phyloP scores from a whole-genome alignment of 345 rosid species.

The Lepidium africanum region DNA sequence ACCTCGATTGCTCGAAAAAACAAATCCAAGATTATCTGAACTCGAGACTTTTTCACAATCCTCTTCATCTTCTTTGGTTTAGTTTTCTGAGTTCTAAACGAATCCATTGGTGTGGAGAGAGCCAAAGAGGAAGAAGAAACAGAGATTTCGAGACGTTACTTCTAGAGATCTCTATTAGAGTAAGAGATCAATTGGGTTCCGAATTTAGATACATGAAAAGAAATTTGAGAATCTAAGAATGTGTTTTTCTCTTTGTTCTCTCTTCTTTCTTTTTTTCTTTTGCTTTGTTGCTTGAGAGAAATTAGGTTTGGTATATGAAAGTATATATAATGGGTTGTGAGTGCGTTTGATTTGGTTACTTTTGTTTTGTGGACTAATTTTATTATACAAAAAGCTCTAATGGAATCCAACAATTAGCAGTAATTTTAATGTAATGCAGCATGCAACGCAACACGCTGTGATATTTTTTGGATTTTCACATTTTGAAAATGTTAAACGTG shows the following conservation, averaged over 20 bases:
- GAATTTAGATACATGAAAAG: slow-evolving; percentile 2
- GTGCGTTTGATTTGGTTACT: slow-evolving; percentile 9
- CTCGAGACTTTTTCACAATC: slow-evolving; percentile 33
- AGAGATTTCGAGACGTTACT: not conserved
- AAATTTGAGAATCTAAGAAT: slow-evolving; percentile 17
- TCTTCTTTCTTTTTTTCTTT: not conserved
- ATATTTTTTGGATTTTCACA: not conserved
- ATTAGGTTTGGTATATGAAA: slow-evolving; percentile 5
- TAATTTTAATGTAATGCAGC: not conserved
- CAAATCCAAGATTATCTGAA: slow-evolving; percentile 39
- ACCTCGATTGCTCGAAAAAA: slow-evolving; percentile 45
- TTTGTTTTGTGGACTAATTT: not conserved
- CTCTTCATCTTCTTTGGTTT: slow-evolving; percentile 48
- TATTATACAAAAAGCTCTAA: not conserved
- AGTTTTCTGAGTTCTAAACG: slow-evolving; percentile 34
- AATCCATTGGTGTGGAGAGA: slow-evolving; percentile 43
- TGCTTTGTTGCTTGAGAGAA: slow-evolving; percentile 19
- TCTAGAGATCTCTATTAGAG: slow-evolving; percentile 7
- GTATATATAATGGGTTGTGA: slow-evolving; percentile 2
- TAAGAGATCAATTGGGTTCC: not conserved
- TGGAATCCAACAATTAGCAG: not conserved
- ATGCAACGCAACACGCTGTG: not conserved
- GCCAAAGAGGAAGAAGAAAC: not conserved
- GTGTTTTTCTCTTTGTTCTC: slow-evolving; percentile 14
- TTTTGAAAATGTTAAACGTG: slow-evolving; percentile 3